Evolutionary conservation across 1,284 basidiomycete species (phyloP).

Genomic region (Xerocomus nothofagi): DNA sequence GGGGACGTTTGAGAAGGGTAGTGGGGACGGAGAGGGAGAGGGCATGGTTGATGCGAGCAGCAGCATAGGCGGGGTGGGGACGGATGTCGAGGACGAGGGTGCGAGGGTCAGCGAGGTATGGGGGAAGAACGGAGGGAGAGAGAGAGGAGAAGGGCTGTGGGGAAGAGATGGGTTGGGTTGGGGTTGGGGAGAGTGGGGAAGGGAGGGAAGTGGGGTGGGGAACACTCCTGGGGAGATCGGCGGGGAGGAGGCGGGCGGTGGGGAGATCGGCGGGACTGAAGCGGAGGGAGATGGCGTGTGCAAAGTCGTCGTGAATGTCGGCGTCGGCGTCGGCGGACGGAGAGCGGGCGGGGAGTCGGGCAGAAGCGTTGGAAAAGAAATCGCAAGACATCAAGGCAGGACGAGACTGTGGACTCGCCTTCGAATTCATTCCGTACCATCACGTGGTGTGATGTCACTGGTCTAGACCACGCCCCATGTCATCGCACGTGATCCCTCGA

Average conservation of each 20-base stretch:
- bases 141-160: constrained; percentile 34
- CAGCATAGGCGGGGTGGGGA: constrained; percentile 70
- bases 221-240: constrained; percentile 11
- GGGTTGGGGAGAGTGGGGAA: background rate
- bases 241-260: constrained; percentile 35
- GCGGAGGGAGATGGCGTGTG: constrained; percentile 39
- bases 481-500: constrained; percentile 22
- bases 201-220: constrained; percentile 1
- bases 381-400: constrained; percentile 30
- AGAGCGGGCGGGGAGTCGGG: constrained; percentile 5
- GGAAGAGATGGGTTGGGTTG: background rate
- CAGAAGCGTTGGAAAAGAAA: constrained; percentile 30
- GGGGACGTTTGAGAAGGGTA: constrained; percentile 87
- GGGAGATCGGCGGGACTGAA: constrained; percentile 34
- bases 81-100: constrained; percentile 83
- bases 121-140: constrained; percentile 33
- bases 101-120: constrained; percentile 34
- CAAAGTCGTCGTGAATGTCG: constrained; percentile 35
- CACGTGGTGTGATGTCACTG: constrained; percentile 36
- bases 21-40: constrained; percentile 91
- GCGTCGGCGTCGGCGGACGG: background rate
- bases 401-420: no score
- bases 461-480: constrained; percentile 30
- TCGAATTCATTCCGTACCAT: background rate
- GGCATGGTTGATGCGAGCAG: constrained; percentile 69